Conservation (phyloP, 441 rosid genomes). For the Brassica balearica region DNA sequence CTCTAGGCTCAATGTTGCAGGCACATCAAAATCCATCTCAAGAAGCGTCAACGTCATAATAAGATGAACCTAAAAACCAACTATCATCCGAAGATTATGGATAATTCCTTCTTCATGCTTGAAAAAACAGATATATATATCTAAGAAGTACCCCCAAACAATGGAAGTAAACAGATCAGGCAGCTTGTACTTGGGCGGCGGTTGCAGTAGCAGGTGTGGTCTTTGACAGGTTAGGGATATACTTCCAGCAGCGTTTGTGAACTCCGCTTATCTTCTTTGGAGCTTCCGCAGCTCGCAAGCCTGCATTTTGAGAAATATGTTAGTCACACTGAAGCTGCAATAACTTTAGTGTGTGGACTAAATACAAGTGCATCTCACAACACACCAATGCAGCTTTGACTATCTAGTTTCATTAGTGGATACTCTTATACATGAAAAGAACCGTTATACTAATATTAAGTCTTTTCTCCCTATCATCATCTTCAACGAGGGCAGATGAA, state of each 20-base stretch:
- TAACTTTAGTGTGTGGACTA: not conserved
- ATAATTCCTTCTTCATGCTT: constrained; percentile 1
- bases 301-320: constrained; percentile 45
- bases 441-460: not conserved
- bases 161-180: constrained; percentile 47
- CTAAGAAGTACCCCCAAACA: no score
- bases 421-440: constrained; percentile 1
- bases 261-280: constrained; percentile 95
- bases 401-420: not conserved
- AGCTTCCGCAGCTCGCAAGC: constrained; percentile 66
- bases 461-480: not conserved
- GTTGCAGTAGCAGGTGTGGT: constrained; percentile 43
- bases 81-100: constrained; percentile 8
- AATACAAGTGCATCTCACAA: not conserved
- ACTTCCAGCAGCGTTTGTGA: constrained; percentile 94
- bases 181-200: constrained; percentile 53
- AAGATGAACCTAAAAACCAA: constrained; percentile 15
- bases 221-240: constrained; percentile 63
- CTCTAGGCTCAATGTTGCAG: constrained; percentile 17
- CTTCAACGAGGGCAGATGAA: no score
- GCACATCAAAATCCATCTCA: constrained; percentile 14
- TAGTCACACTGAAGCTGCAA: constrained; percentile 8
- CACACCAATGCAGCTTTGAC: not conserved
- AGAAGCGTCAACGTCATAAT: constrained; percentile 3
- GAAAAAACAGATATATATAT: constrained; percentile 9